These are phyloP conservation scores for Paecilomyces variotii DNA, from an alignment of 2,329 filamentous ascomycete species.

Conservation along the genomic window DNA sequence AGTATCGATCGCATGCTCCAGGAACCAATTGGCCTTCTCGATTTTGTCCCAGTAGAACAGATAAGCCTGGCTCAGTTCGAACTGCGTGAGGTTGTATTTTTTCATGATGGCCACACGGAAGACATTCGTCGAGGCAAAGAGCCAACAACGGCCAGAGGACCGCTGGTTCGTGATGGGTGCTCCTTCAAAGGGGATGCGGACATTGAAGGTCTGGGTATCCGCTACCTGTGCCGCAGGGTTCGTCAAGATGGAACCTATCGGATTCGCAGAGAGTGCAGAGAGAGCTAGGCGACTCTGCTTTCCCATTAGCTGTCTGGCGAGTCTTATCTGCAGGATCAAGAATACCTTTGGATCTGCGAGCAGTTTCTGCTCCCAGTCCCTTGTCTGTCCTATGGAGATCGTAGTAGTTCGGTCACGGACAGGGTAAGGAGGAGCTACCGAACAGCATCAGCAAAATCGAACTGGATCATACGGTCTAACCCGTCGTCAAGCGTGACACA, in stretches of 20 bases:
- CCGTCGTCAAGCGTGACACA: background rate
- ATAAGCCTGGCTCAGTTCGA: conserved; percentile 82
- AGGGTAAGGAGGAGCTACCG: conserved; percentile 12
- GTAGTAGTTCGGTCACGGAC: conserved; percentile 7
- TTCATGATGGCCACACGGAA: conserved; percentile 86
- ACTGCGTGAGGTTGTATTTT: conserved; percentile 65
- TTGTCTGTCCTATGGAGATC: conserved; percentile 15
- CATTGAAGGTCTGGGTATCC: conserved; percentile 75
- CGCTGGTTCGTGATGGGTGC: conserved; percentile 78
- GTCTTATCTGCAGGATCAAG: background rate
- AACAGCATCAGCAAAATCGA: background rate
- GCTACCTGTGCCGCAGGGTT: conserved; percentile 55
- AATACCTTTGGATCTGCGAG: conserved; percentile 19
- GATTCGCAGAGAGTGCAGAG: conserved; percentile 60
- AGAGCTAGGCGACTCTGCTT: conserved; percentile 62
- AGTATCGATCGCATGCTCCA: conserved; percentile 75
- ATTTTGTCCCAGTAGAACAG: conserved; percentile 93
- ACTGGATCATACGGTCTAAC: background rate
- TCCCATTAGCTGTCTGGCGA: background rate
- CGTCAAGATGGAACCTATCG: conserved; percentile 58
- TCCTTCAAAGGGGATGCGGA: conserved; percentile 74
- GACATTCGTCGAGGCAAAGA: conserved; percentile 86
- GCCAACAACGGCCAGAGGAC: conserved; percentile 77
- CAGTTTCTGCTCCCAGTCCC: conserved; percentile 18
- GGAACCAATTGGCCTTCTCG: conserved; percentile 83